phyloP scores from a whole-genome alignment of 352 stramenopile species.

The Phytopythium vexans region DNA sequence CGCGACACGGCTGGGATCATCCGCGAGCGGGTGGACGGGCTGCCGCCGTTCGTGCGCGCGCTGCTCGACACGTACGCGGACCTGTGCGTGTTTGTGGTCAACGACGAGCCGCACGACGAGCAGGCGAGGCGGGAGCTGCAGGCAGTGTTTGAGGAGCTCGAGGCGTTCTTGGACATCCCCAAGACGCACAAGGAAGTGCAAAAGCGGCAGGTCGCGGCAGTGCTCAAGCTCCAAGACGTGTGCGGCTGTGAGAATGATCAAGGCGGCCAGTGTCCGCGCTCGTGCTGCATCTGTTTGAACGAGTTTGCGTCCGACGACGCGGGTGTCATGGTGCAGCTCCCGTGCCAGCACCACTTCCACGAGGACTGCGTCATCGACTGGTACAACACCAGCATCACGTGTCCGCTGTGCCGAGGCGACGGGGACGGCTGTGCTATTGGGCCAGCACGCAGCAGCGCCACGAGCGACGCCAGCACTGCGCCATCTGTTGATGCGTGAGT shows the following conservation, averaged over 20 bases:
- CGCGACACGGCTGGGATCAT: constrained; percentile 36
- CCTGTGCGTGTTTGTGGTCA: constrained; percentile 40
- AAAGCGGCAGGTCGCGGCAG: constrained; percentile 27
- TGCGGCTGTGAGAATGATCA: constrained; percentile 8
- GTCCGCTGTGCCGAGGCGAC: constrained; percentile 44
- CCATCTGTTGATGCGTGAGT: too few relatives aligned
- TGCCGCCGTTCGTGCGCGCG: constrained; percentile 47
- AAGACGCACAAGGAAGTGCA: constrained; percentile 43
- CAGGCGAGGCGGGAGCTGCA: constrained; percentile 16
- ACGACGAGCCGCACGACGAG: constrained; percentile 17
- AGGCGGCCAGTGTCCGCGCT: constrained; percentile 6
- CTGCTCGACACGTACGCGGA: constrained; percentile 50
- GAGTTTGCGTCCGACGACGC: constrained; percentile 15
- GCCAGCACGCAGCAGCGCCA: not conserved
- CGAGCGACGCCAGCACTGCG: not conserved
- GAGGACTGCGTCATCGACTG: constrained; percentile 71
- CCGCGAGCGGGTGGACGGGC: constrained; percentile 22
- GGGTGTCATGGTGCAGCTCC: constrained; percentile 33
- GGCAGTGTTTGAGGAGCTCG: constrained; percentile 30
- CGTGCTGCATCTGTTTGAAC: constrained; percentile 55
- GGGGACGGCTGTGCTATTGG: not conserved
- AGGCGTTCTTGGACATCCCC: constrained; percentile 47
- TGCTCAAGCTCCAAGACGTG: constrained; percentile 50
- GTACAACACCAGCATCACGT: constrained; percentile 59
- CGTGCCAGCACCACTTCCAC: constrained; percentile 59